A percentile compares a stretch with the other conserved stretches of the same genome.
Evolutionary conservation across 495 filamentous ascomycete genomes (phyloP).

Genomic region (Penicillium tannophilum): DNA sequence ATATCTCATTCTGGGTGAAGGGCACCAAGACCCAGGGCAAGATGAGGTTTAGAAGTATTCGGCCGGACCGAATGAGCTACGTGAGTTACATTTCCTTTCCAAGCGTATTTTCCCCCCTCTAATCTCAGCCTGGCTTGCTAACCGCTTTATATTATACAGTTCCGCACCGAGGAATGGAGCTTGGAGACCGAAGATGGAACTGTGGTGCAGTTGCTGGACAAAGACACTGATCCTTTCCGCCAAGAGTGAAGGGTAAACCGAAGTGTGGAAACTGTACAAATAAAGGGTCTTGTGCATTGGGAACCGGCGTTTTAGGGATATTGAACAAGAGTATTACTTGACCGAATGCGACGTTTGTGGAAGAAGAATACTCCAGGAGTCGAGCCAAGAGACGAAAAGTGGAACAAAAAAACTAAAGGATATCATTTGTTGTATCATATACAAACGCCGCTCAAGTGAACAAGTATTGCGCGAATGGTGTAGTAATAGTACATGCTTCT

Average conservation of each 20-base stretch:
- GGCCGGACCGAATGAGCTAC: constrained; percentile 70
- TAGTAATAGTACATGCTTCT: constrained; percentile 44
- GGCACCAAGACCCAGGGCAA: constrained; percentile 70
- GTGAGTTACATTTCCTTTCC: constrained; percentile 44
- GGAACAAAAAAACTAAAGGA: constrained; percentile 32
- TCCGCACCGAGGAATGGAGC: constrained; percentile 78
- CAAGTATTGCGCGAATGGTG: constrained; percentile 38
- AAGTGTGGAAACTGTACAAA: constrained; percentile 25
- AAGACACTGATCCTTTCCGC: constrained; percentile 60
- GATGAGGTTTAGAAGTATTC: constrained; percentile 79
- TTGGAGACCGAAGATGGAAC: constrained; percentile 66
- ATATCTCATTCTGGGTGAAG: constrained; percentile 86
- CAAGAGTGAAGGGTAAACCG: constrained; percentile 24
- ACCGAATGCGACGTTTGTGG: background rate
- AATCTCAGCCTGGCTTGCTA: background rate
- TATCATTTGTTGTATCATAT: constrained; percentile 53
- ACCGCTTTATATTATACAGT: constrained; percentile 38
- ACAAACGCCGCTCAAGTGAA: constrained; percentile 49
- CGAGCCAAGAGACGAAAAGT: background rate
- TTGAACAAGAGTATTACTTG: background rate
- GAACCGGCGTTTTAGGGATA: constrained; percentile 27
- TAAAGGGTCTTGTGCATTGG: constrained; percentile 29
- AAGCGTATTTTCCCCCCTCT: background rate
- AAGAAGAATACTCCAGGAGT: background rate
- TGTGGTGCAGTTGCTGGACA: constrained; percentile 67